phyloP scores from a whole-genome alignment of 306 rosid species.

The Ammopiptanthus mongolicus region DNA sequence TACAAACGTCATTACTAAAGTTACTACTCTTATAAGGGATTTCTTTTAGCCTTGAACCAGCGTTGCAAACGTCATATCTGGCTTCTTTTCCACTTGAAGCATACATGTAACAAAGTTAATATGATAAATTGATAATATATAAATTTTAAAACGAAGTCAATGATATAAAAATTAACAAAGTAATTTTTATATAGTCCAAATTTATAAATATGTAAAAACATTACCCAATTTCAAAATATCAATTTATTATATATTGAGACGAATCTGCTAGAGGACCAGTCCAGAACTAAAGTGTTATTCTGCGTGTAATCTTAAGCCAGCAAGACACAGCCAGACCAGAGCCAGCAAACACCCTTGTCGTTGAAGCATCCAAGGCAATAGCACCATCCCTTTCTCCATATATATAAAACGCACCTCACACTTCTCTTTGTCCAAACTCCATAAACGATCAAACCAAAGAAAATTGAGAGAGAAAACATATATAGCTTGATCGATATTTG shows the following conservation, averaged over 20 bases:
- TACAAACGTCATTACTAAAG: no score
- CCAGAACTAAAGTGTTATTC: conserved; percentile 1
- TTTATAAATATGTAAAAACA: not conserved
- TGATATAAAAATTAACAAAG: no score
- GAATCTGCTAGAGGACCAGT: conserved; percentile 15
- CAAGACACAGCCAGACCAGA: not conserved
- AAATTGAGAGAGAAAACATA: not conserved
- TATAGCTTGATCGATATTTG: not conserved
- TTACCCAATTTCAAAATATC: not conserved
- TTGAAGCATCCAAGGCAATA: conserved; percentile 27
- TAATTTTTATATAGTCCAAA: no score
- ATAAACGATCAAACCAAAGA: not conserved
- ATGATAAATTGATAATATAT: no score
- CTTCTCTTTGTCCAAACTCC: not conserved
- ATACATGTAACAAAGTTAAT: no score
- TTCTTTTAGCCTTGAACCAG: no score
- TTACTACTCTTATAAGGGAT: no score
- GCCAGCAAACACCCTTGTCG: conserved; percentile 18
- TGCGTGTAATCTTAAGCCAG: conserved; percentile 21
- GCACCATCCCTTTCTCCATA: not conserved
- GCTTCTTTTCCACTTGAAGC: no score
- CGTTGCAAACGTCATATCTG: no score
- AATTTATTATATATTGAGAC: not conserved
- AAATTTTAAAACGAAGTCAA: no score
- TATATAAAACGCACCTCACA: conserved; percentile 7